Percentiles rank a stretch among this genome's conserved stretches.
Evolutionary conservation across 2,329 filamentous ascomycete genomes (phyloP).

Genomic region (Lasiodiplodia sp.): DNA sequence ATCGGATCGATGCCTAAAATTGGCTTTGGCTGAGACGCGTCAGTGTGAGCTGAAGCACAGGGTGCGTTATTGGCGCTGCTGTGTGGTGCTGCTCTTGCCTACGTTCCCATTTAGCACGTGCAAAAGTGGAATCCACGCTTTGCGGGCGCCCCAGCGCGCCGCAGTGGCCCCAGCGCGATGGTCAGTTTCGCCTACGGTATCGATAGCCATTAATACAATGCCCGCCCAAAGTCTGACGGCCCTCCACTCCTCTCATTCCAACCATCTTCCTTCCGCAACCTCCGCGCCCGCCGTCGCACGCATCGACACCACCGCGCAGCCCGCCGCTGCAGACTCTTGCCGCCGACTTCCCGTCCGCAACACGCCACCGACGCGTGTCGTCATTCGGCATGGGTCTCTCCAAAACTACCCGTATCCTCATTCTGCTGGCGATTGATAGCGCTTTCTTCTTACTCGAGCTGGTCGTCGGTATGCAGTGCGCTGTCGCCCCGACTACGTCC

Average conservation of each 20-base stretch:
- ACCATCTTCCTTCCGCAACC: not conserved
- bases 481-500: not conserved
- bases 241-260: conserved; percentile 3
- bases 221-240: not conserved
- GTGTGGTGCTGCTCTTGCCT: not conserved
- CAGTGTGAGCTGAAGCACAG: not conserved
- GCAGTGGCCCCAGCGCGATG: not conserved
- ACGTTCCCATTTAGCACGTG: not conserved
- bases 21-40: conserved; percentile 11
- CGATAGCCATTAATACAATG: conserved; percentile 23
- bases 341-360: not conserved
- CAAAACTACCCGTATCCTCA: conserved; percentile 89
- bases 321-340: not conserved
- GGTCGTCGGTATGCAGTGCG: conserved; percentile 64
- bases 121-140: not conserved
- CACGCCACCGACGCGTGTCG: conserved; percentile 17
- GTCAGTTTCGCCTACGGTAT: conserved; percentile 3
- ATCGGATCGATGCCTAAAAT: conserved; percentile 6
- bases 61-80: not conserved
- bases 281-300: not conserved
- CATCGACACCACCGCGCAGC: not conserved
- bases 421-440: conserved; percentile 90
- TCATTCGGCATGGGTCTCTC: conserved; percentile 76
- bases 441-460: conserved; percentile 92
- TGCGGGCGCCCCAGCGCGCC: not conserved